Percentiles rank a stretch among this genome's conserved stretches.
phyloP scores from a whole-genome alignment of 1,139 yeast genomes.

The Groenewaldozyma auringiensis region DNA sequence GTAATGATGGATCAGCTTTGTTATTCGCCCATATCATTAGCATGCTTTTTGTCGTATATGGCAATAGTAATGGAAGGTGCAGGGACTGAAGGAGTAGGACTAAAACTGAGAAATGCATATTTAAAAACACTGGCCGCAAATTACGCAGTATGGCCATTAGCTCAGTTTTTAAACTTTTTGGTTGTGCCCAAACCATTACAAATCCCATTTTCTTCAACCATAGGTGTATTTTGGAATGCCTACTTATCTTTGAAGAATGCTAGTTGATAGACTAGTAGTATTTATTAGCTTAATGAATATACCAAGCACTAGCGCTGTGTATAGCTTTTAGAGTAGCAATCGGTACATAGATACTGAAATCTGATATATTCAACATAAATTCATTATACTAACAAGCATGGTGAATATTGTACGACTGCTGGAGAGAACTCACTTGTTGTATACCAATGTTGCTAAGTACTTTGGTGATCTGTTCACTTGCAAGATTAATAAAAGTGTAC shows the following conservation, averaged over 20 bases:
- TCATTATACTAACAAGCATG: too few species aligned
- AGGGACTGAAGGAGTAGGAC: slow-evolving; percentile 52
- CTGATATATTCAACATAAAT: too few species aligned
- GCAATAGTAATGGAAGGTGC: slow-evolving; percentile 76
- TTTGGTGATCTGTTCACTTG: too few species aligned
- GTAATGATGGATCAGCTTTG: slow-evolving; percentile 85
- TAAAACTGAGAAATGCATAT: slow-evolving; percentile 58
- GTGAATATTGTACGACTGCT: too few species aligned
- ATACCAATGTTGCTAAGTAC: too few species aligned
- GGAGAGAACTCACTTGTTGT: too few species aligned
- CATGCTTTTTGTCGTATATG: slow-evolving; percentile 75
- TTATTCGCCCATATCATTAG: slow-evolving; percentile 79
- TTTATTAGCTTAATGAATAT: neutral
- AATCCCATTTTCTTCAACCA: slow-evolving; percentile 83
- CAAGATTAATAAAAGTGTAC: too few species aligned
- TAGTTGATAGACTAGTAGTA: neutral
- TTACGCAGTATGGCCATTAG: slow-evolving; percentile 90
- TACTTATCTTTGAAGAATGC: slow-evolving; percentile 72
- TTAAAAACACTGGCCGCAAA: slow-evolving; percentile 71
- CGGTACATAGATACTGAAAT: neutral
- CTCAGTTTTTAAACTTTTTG: slow-evolving; percentile 81
- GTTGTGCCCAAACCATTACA: slow-evolving; percentile 72
- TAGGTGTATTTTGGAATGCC: slow-evolving; percentile 92
- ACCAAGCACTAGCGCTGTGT: too few species aligned
- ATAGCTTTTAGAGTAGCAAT: neutral